Evolutionary conservation across 139 green algal species (phyloP).

Genomic region (Auxenochlorella pyrenoidosa): DNA sequence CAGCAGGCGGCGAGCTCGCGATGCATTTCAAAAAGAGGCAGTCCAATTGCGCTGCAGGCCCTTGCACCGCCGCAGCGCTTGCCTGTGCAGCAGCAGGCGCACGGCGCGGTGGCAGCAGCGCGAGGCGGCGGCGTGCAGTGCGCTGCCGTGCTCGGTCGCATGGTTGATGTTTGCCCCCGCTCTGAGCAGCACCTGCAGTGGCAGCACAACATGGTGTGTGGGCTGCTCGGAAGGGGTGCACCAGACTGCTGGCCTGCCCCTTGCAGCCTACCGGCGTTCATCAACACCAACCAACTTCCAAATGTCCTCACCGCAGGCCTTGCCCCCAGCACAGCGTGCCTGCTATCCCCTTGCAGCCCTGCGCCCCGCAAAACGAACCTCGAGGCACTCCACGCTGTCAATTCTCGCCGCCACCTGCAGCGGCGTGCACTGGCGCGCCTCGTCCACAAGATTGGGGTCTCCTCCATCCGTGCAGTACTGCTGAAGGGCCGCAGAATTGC

Average conservation of each 20-base stretch:
- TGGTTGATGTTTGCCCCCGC: background rate
- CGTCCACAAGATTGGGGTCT: background rate
- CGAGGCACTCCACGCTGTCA: background rate
- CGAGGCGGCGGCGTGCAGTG: background rate
- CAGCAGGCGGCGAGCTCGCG: too few relatives aligned
- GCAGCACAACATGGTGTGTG: background rate
- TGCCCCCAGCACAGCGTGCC: too few relatives aligned
- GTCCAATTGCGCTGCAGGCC: background rate
- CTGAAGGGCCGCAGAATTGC: background rate
- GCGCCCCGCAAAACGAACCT: background rate
- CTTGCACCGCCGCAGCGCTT: background rate
- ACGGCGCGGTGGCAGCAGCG: slow-evolving; percentile 9
- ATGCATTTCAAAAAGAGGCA: background rate
- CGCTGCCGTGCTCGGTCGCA: background rate
- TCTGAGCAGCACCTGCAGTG: slow-evolving; percentile 1
- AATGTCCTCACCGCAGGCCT: too few relatives aligned
- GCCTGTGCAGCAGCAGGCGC: background rate
- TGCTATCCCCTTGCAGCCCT: too few relatives aligned
- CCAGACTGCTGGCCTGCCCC: background rate
- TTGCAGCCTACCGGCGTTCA: too few relatives aligned
- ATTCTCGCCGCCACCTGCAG: background rate
- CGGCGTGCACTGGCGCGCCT: background rate
- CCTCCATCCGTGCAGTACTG: background rate
- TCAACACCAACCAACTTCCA: too few relatives aligned
- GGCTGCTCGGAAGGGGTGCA: background rate